Conservation (phyloP, 192 early-diverging fungal species). For the Umbelopsis ramanniana region DNA sequence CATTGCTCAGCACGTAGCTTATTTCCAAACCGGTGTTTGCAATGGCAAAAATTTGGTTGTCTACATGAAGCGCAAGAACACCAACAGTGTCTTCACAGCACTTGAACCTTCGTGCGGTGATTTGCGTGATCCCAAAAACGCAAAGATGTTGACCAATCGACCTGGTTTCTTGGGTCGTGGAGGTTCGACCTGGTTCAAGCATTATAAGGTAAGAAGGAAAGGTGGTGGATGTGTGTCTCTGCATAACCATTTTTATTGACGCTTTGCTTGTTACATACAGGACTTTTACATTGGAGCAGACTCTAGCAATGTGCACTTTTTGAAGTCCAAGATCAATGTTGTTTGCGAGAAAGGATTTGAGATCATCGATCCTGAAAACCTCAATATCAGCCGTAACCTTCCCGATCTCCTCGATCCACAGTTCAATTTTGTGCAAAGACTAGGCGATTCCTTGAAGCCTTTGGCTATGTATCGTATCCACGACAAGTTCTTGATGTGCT, state of each 20-base stretch:
- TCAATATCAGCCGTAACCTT: conserved; percentile 79
- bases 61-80: conserved; percentile 31
- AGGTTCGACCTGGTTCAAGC: conserved; percentile 32
- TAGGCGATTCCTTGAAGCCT: conserved; percentile 75
- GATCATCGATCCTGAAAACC: conserved; percentile 86
- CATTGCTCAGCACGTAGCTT: conserved; percentile 33
- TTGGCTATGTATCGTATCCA: conserved; percentile 84
- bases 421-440: conserved; percentile 82
- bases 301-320: conserved; percentile 84
- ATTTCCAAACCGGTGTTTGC: conserved; percentile 37
- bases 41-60: conserved; percentile 35
- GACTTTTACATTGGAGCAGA: conserved; percentile 96
- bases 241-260: not conserved
- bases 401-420: conserved; percentile 81
- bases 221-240: too few relatives aligned
- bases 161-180: conserved; percentile 28
- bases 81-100: conserved; percentile 29
- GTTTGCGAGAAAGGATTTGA: conserved; percentile 96
- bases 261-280: conserved; percentile 52
- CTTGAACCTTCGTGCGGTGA: conserved; percentile 32
- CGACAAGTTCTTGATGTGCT: conserved; percentile 84
- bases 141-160: conserved; percentile 19
- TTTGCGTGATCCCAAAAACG: conserved; percentile 36
- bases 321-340: conserved; percentile 85
- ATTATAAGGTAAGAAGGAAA: conserved; percentile 32